Base-by-base conservation (phyloP, 352 stramenopile genomes). In the Pelagophyceae sp. region DNA sequence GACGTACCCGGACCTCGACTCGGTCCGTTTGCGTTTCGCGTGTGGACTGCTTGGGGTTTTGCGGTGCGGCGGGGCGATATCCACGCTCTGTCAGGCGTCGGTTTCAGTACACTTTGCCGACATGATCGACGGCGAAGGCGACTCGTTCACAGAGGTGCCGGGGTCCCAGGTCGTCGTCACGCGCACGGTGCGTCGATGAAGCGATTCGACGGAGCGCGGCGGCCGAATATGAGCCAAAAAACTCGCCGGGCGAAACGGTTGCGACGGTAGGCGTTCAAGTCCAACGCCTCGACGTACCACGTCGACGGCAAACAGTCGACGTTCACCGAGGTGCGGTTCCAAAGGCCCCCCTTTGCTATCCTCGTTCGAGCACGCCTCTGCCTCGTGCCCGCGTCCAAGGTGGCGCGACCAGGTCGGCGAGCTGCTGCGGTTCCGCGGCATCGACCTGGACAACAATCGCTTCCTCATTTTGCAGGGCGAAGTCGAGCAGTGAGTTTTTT, bases 391-490 rank as follows among this genome's bases (percentile, higher is more conserved):
- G 54, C 54, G 54, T 35, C 79, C 19, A n/a, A n/a, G n/a, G n/a
- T n/a, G n/a, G n/a, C n/a, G n/a, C n/a, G n/a, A n/a, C n/a, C n/a
- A n/a, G n/a, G 94, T 98, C 72, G 96, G 92, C 20, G 87, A 91
- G 38, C 92, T 98, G 60, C 85, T 99, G 25, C 86, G 90, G 27
- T 86, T 85, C 45, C 95, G 97, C 76, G 96, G 96, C 19, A 98
- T 99, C 72, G 96, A 99, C 87, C 83, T 99, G 29, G 95, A 99
- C 83, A 98, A 99, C 87, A 99, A 99, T 82, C 92, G 96, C 0
- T 99, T 99, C 82, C 81, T 99, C 0, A 99, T 99, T 78, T 80
- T 99, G 35, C 96, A 99, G 82, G 91, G 90, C 38, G 88, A 93
- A 75, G 90, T 94, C 29, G 61, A 79, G 45, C 35, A 72, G 54